A percentile compares a stretch with the other conserved stretches of the same genome.
Evolutionary conservation across 805 yeast species (phyloP).

Genomic region (Suhomyces kilbournensis): DNA sequence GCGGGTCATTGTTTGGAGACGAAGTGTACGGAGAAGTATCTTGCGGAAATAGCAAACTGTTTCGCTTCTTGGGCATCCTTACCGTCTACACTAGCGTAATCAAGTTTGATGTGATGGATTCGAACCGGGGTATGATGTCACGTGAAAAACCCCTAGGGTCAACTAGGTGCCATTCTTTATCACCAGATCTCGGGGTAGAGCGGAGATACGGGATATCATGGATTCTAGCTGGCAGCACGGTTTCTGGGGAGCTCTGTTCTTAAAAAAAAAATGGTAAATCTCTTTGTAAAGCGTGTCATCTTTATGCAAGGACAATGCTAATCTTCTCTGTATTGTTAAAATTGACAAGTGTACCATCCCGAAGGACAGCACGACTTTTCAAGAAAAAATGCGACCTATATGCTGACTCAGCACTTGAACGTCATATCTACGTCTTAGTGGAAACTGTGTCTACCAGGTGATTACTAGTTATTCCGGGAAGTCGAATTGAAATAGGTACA

Average conservation of each 20-base stretch:
- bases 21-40: conserved; percentile 6
- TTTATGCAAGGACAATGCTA: conserved; percentile 99
- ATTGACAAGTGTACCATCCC: conserved; percentile 81
- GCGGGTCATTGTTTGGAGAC: neutral
- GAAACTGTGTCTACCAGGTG: no score
- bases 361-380: conserved; percentile 37
- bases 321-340: conserved; percentile 99
- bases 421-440: no score
- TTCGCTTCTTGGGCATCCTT: conserved; percentile 8
- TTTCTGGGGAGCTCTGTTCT: neutral
- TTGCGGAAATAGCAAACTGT: conserved; percentile 12
- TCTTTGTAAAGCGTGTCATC: conserved; percentile 99
- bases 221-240: neutral
- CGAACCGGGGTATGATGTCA: neutral
- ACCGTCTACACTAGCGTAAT: neutral
- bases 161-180: neutral
- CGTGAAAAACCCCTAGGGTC: neutral
- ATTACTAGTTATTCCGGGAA: no score
- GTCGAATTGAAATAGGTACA: no score
- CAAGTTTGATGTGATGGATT: neutral
- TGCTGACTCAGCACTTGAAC: neutral
- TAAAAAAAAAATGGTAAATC: conserved; percentile 86
- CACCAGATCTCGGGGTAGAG: no score
- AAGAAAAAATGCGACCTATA: neutral
- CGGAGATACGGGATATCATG: no score